Conservation (phyloP, 2,329 filamentous ascomycete genomes). For the Amauroascus verrucosus region DNA sequence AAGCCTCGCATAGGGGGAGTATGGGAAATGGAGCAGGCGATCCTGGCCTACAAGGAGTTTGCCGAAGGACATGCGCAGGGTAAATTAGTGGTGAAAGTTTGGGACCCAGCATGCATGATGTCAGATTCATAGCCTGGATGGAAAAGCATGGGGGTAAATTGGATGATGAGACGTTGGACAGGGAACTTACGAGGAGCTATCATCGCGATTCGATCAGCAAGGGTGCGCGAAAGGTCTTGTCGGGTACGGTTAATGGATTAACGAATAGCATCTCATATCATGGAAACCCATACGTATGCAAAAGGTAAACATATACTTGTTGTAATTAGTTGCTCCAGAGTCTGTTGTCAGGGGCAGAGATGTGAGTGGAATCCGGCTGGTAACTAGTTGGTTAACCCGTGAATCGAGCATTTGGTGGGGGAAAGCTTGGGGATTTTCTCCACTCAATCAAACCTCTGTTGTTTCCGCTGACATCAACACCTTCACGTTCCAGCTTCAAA, state of each 20-base stretch:
- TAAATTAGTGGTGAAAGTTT: constrained; percentile 13
- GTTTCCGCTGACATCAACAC: background rate
- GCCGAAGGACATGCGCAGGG: constrained; percentile 11
- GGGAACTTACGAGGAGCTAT: background rate
- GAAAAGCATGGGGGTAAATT: background rate
- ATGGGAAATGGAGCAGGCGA: constrained; percentile 7
- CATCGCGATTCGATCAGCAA: background rate
- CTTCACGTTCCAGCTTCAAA: background rate
- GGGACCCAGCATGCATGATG: constrained; percentile 8
- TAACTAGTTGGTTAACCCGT: background rate
- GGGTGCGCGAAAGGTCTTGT: background rate
- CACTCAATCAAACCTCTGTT: background rate
- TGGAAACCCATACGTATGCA: too few species aligned
- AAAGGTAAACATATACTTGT: too few species aligned
- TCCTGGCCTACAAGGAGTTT: constrained; percentile 9
- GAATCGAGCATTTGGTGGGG: background rate
- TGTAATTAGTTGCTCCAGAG: too few species aligned
- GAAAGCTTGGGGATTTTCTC: background rate
- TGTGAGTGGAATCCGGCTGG: too few species aligned
- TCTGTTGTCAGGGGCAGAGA: too few species aligned
- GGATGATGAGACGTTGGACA: background rate
- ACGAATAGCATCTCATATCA: too few species aligned
- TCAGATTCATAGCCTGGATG: background rate
- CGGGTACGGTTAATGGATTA: too few species aligned
- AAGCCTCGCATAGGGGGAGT: constrained; percentile 8